These are phyloP conservation scores for Cutaneotrichosporon cutaneum DNA, from an alignment of 1,284 basidiomycete species.

Conservation along the genomic window DNA sequence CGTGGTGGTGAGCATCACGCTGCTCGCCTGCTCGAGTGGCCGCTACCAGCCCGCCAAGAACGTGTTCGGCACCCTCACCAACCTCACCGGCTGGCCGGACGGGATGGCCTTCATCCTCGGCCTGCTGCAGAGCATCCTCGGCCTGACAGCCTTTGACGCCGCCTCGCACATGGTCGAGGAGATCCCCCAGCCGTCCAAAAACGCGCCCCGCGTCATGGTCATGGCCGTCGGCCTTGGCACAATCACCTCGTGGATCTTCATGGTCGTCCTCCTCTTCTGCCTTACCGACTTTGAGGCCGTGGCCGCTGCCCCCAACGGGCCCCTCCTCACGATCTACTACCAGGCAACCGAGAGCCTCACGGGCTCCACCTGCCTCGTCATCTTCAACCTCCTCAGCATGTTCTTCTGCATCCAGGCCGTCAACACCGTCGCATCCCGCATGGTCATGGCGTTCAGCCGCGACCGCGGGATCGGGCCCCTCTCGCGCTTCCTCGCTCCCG, in stretches of 20 bases:
- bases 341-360: slow-evolving; percentile 34
- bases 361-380: slow-evolving; percentile 51
- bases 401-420: slow-evolving; percentile 52
- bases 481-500: slow-evolving; percentile 56
- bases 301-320: slow-evolving; percentile 12
- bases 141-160: slow-evolving; percentile 28
- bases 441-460: slow-evolving; percentile 67
- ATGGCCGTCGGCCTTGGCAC: slow-evolving; percentile 38
- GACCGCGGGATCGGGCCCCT: slow-evolving; percentile 64
- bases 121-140: slow-evolving; percentile 40
- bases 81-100: slow-evolving; percentile 29
- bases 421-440: slow-evolving; percentile 64
- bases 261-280: slow-evolving; percentile 41
- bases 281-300: slow-evolving; percentile 17
- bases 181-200: slow-evolving; percentile 38
- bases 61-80: slow-evolving; percentile 49
- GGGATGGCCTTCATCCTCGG: slow-evolving; percentile 50
- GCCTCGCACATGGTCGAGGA: slow-evolving; percentile 50
- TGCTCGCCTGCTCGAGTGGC: slow-evolving; percentile 21
- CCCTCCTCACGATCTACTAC: slow-evolving; percentile 26
- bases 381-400: slow-evolving; percentile 53
- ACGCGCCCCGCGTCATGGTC: slow-evolving; percentile 47
- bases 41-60: slow-evolving; percentile 43
- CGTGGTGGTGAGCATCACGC: slow-evolving; percentile 38
- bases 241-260: slow-evolving; percentile 39